phyloP scores from a whole-genome alignment of 768 basidiomycete species.

The Lactarius deliciosus region DNA sequence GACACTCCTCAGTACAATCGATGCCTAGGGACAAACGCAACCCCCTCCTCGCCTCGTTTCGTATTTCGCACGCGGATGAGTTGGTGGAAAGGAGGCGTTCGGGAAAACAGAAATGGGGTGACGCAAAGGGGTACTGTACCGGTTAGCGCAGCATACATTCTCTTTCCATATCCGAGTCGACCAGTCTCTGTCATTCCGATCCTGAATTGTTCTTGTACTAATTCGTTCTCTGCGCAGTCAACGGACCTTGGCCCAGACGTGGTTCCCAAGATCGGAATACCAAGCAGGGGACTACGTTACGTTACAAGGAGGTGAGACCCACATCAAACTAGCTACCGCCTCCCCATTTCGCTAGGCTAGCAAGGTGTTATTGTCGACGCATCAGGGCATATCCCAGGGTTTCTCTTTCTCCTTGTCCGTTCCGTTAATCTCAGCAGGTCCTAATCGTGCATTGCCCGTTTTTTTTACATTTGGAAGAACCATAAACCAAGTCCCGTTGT shows the following conservation, averaged over 20 bases:
- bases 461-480: background rate
- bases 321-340: background rate
- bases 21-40: background rate
- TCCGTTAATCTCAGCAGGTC: background rate
- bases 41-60: background rate
- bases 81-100: background rate
- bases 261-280: background rate
- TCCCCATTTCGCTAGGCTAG: slow-evolving; percentile 3
- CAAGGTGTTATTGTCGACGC: background rate
- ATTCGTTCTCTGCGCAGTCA: slow-evolving; percentile 1
- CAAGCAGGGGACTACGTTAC: background rate
- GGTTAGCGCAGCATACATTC: background rate
- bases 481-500: background rate
- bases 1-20: background rate
- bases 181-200: background rate
- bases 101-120: background rate
- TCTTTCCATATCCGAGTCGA: background rate
- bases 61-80: background rate
- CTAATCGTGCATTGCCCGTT: background rate
- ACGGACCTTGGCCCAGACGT: background rate
- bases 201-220: background rate
- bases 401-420: background rate
- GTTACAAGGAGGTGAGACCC: slow-evolving; percentile 5
- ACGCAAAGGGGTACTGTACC: background rate
- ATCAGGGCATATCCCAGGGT: background rate